Evolutionary conservation across 768 basidiomycete species (phyloP), one percentile per base, ranked within the genome.

Genomic region (Calocera cornea): DNA sequence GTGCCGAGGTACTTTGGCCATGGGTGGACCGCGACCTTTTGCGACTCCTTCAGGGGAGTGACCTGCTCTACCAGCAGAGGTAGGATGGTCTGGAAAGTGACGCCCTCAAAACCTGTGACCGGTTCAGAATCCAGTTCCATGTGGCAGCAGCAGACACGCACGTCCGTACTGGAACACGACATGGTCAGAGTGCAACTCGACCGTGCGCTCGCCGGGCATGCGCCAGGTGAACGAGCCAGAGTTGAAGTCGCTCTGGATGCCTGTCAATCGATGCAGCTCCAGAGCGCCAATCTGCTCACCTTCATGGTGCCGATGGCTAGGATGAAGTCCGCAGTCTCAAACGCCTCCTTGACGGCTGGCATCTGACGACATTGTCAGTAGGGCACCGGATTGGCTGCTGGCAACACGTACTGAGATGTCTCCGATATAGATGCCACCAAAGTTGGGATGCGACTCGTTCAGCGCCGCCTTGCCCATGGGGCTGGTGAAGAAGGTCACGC

Each of bases 201-300:
- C 79, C 16, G 84, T 85, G 41, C 80, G 80, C 12, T 76, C 75
- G 0, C 79, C 79, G 2, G 87, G 84, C 54, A 88, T 86, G 64
- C 82, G 83, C 72, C 89, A 91, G 0, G 88, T 87, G 76, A 92
- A 93, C 75, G 88, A 88, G 34, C 91, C 92, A 0, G 89, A 90
- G 76, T 95, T 95, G 80, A 91, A 92, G 75, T 95, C 92, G 54
- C 83, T 85, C 73, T 60, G n/a, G n/a, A n/a, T n/a, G n/a, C n/a
- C n/a, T n/a, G n/a, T n/a, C n/a, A n/a, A n/a, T n/a, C n/a, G n/a
- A n/a, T n/a, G n/a, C n/a, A n/a, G n/a, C n/a, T 38, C 36, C 14
- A 14, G 36, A 38, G 5, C 36, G 36, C 5, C 7, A 5, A 38
- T 47, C 44, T 7, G 24, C 40, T 41, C 19, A 41, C 29, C 34